A percentile compares a stretch with the other conserved stretches of the same genome.
Evolutionary conservation across 2,329 filamentous ascomycete species (phyloP).

Genomic region (Aureobasidium sp.): DNA sequence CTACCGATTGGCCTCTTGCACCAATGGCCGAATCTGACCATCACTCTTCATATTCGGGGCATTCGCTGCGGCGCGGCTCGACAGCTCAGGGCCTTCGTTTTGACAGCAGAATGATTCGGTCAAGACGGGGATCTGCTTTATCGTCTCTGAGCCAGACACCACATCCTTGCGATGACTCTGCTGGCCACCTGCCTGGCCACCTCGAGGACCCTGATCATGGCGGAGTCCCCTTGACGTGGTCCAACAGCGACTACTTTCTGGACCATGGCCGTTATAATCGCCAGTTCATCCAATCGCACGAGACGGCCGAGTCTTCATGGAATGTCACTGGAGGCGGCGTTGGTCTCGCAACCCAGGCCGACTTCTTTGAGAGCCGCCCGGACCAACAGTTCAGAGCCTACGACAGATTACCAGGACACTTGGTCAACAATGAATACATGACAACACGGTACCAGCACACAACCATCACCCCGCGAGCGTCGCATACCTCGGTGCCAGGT

Average conservation of each 20-base stretch:
- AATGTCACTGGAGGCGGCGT: neutral
- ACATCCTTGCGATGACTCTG: constrained; percentile 1
- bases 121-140: constrained; percentile 1
- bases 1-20: constrained; percentile 6
- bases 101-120: constrained; percentile 5
- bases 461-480: neutral
- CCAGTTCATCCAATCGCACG: neutral
- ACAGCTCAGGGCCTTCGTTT: neutral
- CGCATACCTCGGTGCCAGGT: neutral
- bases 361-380: neutral
- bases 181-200: neutral
- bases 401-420: neutral
- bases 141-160: neutral
- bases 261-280: neutral
- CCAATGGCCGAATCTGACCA: neutral
- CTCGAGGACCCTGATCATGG: constrained; percentile 1
- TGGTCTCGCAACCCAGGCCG: neutral
- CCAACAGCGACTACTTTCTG: neutral
- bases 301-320: neutral
- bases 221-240: neutral
- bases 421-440: neutral
- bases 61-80: neutral
- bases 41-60: neutral
- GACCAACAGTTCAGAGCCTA: neutral
- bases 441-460: neutral